Evolutionary conservation across 306 rosid genomes (phyloP), one percentile per base, ranked within the genome.

Genomic region (Dicorynia guianensis): DNA sequence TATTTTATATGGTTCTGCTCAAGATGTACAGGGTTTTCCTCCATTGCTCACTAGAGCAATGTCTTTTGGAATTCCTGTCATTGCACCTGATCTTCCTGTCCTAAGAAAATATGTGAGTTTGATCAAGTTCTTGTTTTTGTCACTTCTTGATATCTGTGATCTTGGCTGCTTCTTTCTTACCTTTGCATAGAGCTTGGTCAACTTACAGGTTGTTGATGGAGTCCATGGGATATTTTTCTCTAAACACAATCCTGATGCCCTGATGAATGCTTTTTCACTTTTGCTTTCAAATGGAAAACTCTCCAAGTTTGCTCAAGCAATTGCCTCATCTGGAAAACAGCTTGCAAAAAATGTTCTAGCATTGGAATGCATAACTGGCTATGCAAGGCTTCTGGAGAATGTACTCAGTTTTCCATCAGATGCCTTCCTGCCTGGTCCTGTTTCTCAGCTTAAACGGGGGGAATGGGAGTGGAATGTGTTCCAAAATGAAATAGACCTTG

Each of bases 21-120:
- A 95, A 92, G 93, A 90, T 75, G 82, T 82, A 53, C 99, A 95
- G 82, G 95, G 92, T 66, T 92, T 95, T 88, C 97, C 99, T 59
- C 91, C 97, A 71, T 85, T 95, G 74, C 89, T 92, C 53, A 80
- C 87, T 47, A 92, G 93, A 71, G 92, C 98, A 74, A 92, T 95
- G 97, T 76, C 97, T 63, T 92, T 90, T 82, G 89, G 85, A 69
- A 88, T 92, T 75, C 97, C 99, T 34, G 72, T 95, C 76, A 64
- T 95, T 77, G 90, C 70, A 75, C 97, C 97, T 79, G 99, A 95
- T 92, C 82, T 85, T 75, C 92, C 92, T 14, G 80, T 84, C 81
- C 78, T 95, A 72, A 83, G 71, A 77, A 89, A 87, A 87, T 92
- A 90, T 78, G 99, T 90, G 84, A 86, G 97, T 87, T 81, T 67